Evolutionary conservation across 768 basidiomycete genomes (phyloP).

Genomic region (Mycena polygramma): DNA sequence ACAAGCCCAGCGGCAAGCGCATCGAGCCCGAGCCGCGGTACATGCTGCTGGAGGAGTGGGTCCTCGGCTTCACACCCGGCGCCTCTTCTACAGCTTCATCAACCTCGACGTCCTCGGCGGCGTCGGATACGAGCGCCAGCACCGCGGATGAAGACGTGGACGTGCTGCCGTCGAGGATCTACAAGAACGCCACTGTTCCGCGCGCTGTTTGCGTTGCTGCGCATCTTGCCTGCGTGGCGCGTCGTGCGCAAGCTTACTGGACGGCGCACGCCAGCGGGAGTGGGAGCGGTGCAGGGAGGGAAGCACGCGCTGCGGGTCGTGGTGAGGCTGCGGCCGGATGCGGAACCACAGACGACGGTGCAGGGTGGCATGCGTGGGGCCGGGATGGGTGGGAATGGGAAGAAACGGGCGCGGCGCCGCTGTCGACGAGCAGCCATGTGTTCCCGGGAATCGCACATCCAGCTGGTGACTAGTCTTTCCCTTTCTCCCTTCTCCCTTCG

Average conservation of each 20-base stretch:
- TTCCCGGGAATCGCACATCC: constrained; percentile 81
- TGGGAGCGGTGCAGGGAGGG: not conserved
- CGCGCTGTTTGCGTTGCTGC: constrained; percentile 78
- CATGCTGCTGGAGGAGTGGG: constrained; percentile 84
- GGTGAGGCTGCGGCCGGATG: constrained; percentile 37
- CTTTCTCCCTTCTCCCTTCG: too few relatives aligned
- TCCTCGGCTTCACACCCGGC: constrained; percentile 56
- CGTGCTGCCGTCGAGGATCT: constrained; percentile 79
- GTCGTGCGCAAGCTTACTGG: constrained; percentile 73
- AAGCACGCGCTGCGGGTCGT: constrained; percentile 40
- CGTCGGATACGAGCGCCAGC: not conserved
- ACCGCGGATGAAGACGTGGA: constrained; percentile 47
- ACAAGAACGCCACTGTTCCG: constrained; percentile 91
- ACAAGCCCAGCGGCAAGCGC: constrained; percentile 72
- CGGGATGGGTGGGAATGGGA: not conserved
- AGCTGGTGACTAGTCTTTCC: constrained; percentile 36
- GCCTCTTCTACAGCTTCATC: not conserved
- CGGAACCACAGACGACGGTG: too few relatives aligned
- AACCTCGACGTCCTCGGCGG: constrained; percentile 27
- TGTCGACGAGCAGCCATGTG: constrained; percentile 64
- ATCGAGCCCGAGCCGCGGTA: constrained; percentile 77
- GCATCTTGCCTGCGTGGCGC: constrained; percentile 85
- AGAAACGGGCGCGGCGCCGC: constrained; percentile 52
- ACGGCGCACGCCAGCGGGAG: constrained; percentile 42
- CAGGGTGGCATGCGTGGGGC: too few relatives aligned